Percentiles rank a stretch among this genome's conserved stretches.
Conservation (phyloP, 352 stramenopile species). For the Phytophthora idaei region DNA sequence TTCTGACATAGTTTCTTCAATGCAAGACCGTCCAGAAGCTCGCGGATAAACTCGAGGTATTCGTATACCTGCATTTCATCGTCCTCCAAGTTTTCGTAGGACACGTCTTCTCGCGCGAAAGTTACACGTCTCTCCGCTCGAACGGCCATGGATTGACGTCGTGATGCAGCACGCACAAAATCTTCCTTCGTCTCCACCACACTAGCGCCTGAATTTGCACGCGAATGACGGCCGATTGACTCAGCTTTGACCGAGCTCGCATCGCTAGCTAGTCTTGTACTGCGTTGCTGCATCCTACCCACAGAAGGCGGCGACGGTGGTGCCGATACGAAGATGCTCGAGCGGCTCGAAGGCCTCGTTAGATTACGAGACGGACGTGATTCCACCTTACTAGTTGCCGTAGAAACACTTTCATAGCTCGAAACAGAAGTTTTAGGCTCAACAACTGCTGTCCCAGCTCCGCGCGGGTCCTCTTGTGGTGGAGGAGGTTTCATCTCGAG, state of each 20-base stretch:
- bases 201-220: background rate
- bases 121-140: conserved; percentile 53
- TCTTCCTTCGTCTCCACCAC: conserved; percentile 32
- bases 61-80: conserved; percentile 72
- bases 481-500: background rate
- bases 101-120: conserved; percentile 57
- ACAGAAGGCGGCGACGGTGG: conserved; percentile 11
- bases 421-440: background rate
- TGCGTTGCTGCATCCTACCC: conserved; percentile 4
- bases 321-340: conserved; percentile 24
- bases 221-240: conserved; percentile 6
- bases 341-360: conserved; percentile 6
- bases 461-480: background rate
- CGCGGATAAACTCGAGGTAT: conserved; percentile 75
- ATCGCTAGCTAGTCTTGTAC: background rate
- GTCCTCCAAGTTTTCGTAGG: conserved; percentile 65
- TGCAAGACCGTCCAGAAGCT: conserved; percentile 59
- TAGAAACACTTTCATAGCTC: background rate
- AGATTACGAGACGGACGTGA: background rate
- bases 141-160: conserved; percentile 50
- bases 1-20: conserved; percentile 74
- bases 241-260: conserved; percentile 15
- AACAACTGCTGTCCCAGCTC: background rate
- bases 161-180: conserved; percentile 42
- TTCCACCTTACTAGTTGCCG: too few relatives aligned